Evolutionary conservation across 257 asterid genomes (phyloP).

Genomic region (Ehretia macrophylla): DNA sequence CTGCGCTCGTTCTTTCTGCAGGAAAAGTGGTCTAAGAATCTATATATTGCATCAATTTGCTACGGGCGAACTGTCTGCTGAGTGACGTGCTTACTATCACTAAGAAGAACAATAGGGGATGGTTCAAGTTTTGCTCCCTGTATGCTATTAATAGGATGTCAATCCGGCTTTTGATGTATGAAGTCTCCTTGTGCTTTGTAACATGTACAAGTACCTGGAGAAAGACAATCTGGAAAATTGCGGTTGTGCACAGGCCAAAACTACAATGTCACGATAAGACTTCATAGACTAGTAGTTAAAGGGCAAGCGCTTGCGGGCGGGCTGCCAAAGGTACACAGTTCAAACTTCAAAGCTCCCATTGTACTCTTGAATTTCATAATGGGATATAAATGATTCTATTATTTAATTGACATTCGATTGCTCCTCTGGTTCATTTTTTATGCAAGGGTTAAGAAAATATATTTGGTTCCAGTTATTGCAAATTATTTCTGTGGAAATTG

Average conservation of each 20-base stretch:
- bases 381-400: background rate
- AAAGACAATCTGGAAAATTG: background rate
- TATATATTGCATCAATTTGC: conserved; percentile 58
- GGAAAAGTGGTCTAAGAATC: conserved; percentile 75
- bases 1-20: conserved; percentile 14
- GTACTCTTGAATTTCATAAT: background rate
- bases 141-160: no score
- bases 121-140: no score
- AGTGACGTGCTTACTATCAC: conserved; percentile 5
- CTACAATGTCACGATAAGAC: background rate
- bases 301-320: background rate
- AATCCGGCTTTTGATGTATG: background rate
- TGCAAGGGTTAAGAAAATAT: no score
- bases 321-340: conserved; percentile 2
- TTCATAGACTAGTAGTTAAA: background rate
- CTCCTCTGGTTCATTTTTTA: no score
- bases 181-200: background rate
- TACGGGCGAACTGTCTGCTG: conserved; percentile 66
- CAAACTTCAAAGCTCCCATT: background rate
- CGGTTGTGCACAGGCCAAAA: background rate
- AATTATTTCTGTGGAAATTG: no score
- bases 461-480: no score
- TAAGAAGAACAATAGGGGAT: no score
- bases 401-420: background rate
- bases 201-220: background rate